Evolutionary conservation across 169 alveolate genomes (phyloP), one percentile per base, ranked within the genome.

Genomic region (Plasmodium vinckei): DNA sequence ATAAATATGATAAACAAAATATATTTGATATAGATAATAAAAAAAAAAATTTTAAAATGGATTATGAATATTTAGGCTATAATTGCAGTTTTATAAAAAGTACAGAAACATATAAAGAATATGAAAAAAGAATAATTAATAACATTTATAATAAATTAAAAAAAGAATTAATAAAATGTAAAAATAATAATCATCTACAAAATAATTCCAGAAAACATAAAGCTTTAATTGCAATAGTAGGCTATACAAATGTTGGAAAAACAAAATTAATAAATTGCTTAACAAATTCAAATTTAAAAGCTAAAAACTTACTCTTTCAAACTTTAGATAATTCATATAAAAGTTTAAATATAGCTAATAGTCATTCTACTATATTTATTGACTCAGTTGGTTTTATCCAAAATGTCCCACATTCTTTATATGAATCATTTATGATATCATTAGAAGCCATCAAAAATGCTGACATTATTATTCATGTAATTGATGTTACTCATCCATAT

Each of bases 311-410:
- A 54, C 89, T 97, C 1, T 97, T 97, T 87, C 95, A 97, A 75
- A 97, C 99, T 5, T 59, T 82, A 49, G 88, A 70, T 39, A 87
- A 44, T 75, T 42, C 88, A 9, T 72, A 39, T 53, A 64, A 75
- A 63, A 73, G 63, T 42, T 87, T 95, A 64, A 93, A 94, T 51
- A 97, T 98, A 47, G 94, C 97, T 9, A 87, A 86, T 54, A 90
- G 92, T 13, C 57, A 89, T 68, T 70, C 92, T 12, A 96, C 94
- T n/a, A 67, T 94, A n/a, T 65, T 94, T 88, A 89, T 95, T 5
- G 98, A 97, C 64, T 95, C 97, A 5, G 94, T 97, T 46, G 99
- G 99, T 21, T 97, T 97, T 77, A 96, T 97, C 44, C 94, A 97
- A 5, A 94, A 96, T 86, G 82, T 97, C 21, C 99, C 99, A 21